Percentiles rank a stretch among this genome's conserved stretches.
Conservation (phyloP, 2,329 filamentous ascomycete species). For the Ophiostoma ulmi region DNA sequence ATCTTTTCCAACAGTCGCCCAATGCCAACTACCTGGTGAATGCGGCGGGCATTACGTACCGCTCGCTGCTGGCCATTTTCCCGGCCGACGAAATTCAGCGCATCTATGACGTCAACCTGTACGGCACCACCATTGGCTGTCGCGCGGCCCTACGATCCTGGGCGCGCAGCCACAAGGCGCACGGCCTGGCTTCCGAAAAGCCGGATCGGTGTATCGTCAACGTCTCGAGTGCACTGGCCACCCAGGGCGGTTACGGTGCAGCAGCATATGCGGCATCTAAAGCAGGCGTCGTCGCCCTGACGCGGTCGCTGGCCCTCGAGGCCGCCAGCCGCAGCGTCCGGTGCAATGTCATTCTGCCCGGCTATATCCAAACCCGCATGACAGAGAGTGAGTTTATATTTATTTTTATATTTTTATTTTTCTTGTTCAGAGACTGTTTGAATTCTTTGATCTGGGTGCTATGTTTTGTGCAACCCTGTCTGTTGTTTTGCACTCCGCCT, state of each 20-base stretch:
- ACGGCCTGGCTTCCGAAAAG: neutral
- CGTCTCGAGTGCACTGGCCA: slow-evolving; percentile 68
- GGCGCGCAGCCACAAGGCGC: slow-evolving; percentile 16
- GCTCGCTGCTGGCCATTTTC: slow-evolving; percentile 56
- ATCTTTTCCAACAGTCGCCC: slow-evolving; percentile 17
- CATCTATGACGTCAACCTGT: slow-evolving; percentile 66
- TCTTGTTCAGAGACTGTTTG: neutral
- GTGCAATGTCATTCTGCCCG: slow-evolving; percentile 75
- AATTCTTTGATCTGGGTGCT: neutral
- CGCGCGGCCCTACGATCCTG: slow-evolving; percentile 38
- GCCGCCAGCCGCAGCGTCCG: slow-evolving; percentile 58
- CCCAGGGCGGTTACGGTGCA: slow-evolving; percentile 62
- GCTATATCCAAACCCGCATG: slow-evolving; percentile 80
- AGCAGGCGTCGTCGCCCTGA: slow-evolving; percentile 70
- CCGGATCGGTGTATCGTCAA: slow-evolving; percentile 65
- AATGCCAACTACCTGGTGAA: slow-evolving; percentile 61
- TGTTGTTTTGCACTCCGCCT: slow-evolving; percentile 9
- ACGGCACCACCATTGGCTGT: slow-evolving; percentile 59
- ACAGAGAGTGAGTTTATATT: slow-evolving; percentile 53
- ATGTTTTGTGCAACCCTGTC: neutral
- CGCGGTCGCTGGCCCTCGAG: slow-evolving; percentile 60
- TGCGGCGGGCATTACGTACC: slow-evolving; percentile 68
- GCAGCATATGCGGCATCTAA: slow-evolving; percentile 75
- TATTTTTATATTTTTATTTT: neutral
- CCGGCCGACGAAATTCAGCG: slow-evolving; percentile 46